Base-by-base conservation (phyloP, 1,284 basidiomycete genomes). In the Vanrija pseudolonga region DNA sequence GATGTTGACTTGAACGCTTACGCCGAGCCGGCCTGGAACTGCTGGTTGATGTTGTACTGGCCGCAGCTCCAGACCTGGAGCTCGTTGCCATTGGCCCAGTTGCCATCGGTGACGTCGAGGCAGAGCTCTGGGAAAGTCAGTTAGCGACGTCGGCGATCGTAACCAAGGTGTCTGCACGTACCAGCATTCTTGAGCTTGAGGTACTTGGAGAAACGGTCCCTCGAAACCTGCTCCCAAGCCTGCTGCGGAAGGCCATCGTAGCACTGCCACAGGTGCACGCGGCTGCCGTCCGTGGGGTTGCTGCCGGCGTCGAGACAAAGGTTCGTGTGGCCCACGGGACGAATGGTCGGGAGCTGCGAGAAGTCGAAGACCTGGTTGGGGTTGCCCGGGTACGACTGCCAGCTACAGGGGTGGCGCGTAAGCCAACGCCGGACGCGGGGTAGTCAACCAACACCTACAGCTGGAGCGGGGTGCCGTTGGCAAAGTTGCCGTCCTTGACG, bases 181-280 rank as follows among this genome's bases (percentile, higher is more conserved):
- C 26, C 11, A 6, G 18, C 19, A 45, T 37, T 22, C 37, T 26
- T 22, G 23, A 51, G 50, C 43, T 39, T 37, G 23, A 51, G 37
- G 42, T 49, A 28, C 38, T 41, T 28, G 39, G 28, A 5, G 18
- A 42, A 41, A 3, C 22, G 38, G 24, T 49, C n/a, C 38, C 19
- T 28, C 39, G 26, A 4, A 0, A 39, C 23, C 9, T 41, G 18
- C 48, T 44, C 22, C 56, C 56, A 57, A 9, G 28, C 20, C 52
- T 54, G 56, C 52, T 57, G 56, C n/a, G 37, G 26, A n/a, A 51
- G 40, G 45, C 48, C 56, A 12, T 22, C 28, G 45, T 51, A 49
- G 40, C 52, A 48, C 37, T 55, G 55, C 61, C 63, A 68, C 50
- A 73, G 57, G 55, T 67, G 69, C 51, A 66, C 54, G 4, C 32